Base-by-base conservation (phyloP, 495 filamentous ascomycete genomes). In the Delitschia confertaspora region DNA sequence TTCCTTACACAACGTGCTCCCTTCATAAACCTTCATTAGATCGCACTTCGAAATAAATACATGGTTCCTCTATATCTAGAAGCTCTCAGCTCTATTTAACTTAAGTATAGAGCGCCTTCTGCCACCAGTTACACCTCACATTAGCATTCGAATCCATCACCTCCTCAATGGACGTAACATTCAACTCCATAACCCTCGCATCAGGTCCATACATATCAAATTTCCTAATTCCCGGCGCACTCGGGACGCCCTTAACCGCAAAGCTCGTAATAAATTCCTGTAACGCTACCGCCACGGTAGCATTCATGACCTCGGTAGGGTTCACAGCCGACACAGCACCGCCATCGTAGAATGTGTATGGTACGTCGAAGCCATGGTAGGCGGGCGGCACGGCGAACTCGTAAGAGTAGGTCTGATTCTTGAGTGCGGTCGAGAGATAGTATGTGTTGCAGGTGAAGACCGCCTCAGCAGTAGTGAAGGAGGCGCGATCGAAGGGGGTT, bases 261-360 rank as follows among this genome's bases (percentile, higher is more conserved):
- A 83, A 84, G 43, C 60, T 67, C 0, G 71, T 73, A 27, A 82
- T 67, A 51, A 74, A 82, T 16, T 74, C 65, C 59, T 83, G 79
- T 57, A 82, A 56, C 4, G 63, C 65, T 13, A 63, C 32, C 1
- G 79, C 79, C 1, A 77, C 56, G 2, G 67, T 62, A 2, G 42
- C 56, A 30, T 70, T 70, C 26, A 61, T 50, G 0, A 75, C 65
- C 8, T 31, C 22, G 1, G 33, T 22, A 22, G 49, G 43, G 13
- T 41, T 38, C 11, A 35, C 18, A 20, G 25, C 18, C n/a, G 40
- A 45, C 11, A 40, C 25, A 8, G 38, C 26, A 2, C 45, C 45
- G 32, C 52, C 52, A 11, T 41, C 38, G 30, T 40, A 56, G 47
- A 72, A 75, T 1, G 67, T 74, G 42, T 74, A 80, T n/a, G 64